Conservation (phyloP, 2,329 filamentous ascomycete genomes). For the Kalmusia sp. region DNA sequence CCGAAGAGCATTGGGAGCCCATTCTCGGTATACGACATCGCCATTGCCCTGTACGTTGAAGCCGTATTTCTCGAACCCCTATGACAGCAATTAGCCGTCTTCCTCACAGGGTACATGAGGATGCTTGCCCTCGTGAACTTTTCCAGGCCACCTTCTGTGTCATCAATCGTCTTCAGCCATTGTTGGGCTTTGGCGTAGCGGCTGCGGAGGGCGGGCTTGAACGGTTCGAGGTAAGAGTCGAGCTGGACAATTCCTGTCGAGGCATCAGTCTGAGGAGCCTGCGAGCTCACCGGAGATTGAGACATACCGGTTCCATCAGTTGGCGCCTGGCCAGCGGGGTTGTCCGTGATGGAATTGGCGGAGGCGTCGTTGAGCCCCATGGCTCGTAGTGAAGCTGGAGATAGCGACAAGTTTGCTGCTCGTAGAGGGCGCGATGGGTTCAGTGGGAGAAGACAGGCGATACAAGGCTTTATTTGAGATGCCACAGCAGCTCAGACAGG, state of each 20-base stretch:
- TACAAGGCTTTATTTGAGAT: not conserved
- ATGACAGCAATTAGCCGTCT: slow-evolving; percentile 23
- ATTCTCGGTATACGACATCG: slow-evolving; percentile 91
- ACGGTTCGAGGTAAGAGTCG: slow-evolving; percentile 89
- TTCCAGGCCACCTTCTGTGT: slow-evolving; percentile 85
- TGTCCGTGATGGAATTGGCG: slow-evolving; percentile 52
- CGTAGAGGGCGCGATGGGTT: not conserved
- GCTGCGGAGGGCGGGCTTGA: slow-evolving; percentile 76
- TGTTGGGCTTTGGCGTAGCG: slow-evolving; percentile 81
- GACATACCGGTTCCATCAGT: slow-evolving; percentile 74
- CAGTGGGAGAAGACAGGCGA: not conserved
- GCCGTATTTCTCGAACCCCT: slow-evolving; percentile 88
- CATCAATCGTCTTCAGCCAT: slow-evolving; percentile 85
- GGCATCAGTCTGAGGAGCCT: slow-evolving; percentile 28
- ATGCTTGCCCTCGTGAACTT: slow-evolving; percentile 80
- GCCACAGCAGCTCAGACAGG: slow-evolving; percentile 20
- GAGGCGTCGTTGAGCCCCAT: slow-evolving; percentile 54
- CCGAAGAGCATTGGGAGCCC: slow-evolving; percentile 87
- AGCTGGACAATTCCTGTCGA: slow-evolving; percentile 80
- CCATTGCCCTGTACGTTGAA: slow-evolving; percentile 82
- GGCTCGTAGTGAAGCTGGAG: slow-evolving; percentile 21
- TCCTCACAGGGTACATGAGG: not conserved
- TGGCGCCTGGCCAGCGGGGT: slow-evolving; percentile 60
- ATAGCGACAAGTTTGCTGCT: slow-evolving; percentile 19
- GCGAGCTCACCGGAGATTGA: slow-evolving; percentile 5